Evolutionary conservation across 164 flowering plant genomes (phyloP).

Genomic region (Kalanchoe fedtschenkoi): DNA sequence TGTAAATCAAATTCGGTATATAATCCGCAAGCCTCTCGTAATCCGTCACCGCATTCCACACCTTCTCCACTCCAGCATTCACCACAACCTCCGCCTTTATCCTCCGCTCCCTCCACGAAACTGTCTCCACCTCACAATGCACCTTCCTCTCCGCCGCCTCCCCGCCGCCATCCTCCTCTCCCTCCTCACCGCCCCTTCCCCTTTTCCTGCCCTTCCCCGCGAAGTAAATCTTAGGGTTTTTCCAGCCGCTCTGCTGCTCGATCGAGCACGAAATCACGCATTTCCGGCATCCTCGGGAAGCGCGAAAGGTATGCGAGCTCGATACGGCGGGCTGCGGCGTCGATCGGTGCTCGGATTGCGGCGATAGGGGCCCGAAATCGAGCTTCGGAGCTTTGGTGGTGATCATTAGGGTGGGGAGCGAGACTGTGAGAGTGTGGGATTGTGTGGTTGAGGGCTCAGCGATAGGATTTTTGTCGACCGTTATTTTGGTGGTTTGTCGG

Average conservation of each 20-base stretch:
- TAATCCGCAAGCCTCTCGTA: slow-evolving; percentile 93
- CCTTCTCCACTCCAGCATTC: slow-evolving; percentile 52
- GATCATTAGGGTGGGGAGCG: neutral
- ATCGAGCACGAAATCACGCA: slow-evolving; percentile 1
- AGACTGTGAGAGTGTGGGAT: slow-evolving; percentile 2
- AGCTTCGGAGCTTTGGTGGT: neutral
- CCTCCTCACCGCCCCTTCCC: slow-evolving; percentile 17
- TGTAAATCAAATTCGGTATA: slow-evolving; percentile 77
- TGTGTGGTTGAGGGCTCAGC: slow-evolving; percentile 2
- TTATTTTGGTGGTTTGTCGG: neutral
- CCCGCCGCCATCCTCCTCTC: neutral
- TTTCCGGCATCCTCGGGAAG: neutral
- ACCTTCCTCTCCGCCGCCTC: slow-evolving; percentile 29
- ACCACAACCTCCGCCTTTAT: slow-evolving; percentile 51
- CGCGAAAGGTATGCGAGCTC: neutral
- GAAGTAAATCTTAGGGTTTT: slow-evolving; percentile 2
- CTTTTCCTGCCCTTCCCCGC: slow-evolving; percentile 9
- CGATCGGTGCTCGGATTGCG: neutral
- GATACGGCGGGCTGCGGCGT: neutral
- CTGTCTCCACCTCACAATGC: slow-evolving; percentile 69
- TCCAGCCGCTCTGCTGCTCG: neutral
- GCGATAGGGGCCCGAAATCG: neutral
- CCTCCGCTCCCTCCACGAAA: slow-evolving; percentile 92
- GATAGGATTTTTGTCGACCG: neutral
- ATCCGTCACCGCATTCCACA: slow-evolving; percentile 83